Evolutionary conservation across 148 eudicot species (phyloP), one percentile per base, ranked within the genome.

Genomic region (Chenopodium formosanum): DNA sequence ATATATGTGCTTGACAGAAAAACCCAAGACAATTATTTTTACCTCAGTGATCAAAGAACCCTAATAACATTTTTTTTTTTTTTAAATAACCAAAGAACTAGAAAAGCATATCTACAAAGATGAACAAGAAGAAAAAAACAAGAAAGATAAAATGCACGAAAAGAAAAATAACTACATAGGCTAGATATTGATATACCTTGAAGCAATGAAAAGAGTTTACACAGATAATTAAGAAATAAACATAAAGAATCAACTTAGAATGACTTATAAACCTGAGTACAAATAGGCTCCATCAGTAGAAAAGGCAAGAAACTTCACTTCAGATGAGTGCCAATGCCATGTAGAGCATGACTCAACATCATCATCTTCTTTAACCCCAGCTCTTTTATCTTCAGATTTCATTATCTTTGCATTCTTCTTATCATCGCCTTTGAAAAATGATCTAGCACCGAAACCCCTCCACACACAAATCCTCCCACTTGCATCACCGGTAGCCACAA

Each of bases 311-410:
- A 93, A 86, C 69, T 92, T 92, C 75, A 95, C 94, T 91, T 91
- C 91, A 44, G 91, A 84, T 77, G 98, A 91, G 82, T 95, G 98
- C 98, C 98, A 95, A 86, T 95, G 98, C 97, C 94, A 92, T 65
- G 97, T 93, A 69, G 98, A 85, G 84, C 98, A 95, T 76, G 97
- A 91, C 50, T 93, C 98, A 47, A 94, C 94, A 83, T 95, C 94
- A 86, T 92, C 92, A 69, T 90, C 81, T 56, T 87, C 93, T 85
- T 97, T 90, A 62, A 92, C 97, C 72, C 98, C 98, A 78, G 92
- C 91, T 78, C 85, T 90, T 77, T 91, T 93, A 84, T 89, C 96
- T 16, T 76, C 90, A 84, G 73, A 78, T 76, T 83, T 78, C 34
- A 22, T 76, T 34, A 63, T 40, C 63, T 62, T 83, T 75, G 81